Percentiles rank a stretch among this genome's conserved stretches.
Conservation (phyloP, 73 alveolate genomes). For the Durusdinium trenchii region DNA sequence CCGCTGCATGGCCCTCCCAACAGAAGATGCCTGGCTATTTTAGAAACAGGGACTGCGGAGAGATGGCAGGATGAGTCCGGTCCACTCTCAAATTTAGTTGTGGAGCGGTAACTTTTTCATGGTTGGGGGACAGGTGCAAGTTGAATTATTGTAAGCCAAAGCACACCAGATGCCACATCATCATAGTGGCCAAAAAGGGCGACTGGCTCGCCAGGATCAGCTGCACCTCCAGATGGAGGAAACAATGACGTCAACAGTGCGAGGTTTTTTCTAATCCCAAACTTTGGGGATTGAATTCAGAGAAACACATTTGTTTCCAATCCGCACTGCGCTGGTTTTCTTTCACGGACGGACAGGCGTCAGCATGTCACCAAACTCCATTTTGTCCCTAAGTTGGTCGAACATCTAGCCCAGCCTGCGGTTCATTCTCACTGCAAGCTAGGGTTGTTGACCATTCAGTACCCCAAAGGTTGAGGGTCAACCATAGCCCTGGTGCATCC, state of each 20-base stretch:
- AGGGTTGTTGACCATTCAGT: background rate
- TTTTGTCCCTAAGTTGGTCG: too few relatives aligned
- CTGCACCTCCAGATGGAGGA: too few relatives aligned
- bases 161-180: conserved; percentile 19
- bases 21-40: background rate
- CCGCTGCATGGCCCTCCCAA: background rate
- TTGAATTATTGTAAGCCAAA: background rate
- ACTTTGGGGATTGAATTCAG: too few relatives aligned
- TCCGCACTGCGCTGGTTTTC: too few relatives aligned
- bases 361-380: too few relatives aligned
- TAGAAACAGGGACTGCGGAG: background rate
- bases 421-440: background rate
- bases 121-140: background rate
- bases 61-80: background rate
- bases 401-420: background rate
- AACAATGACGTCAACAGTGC: too few relatives aligned
- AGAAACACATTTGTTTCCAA: too few relatives aligned
- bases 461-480: background rate
- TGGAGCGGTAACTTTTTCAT: background rate
- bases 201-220: background rate
- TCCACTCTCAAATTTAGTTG: background rate
- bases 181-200: conserved; percentile 15
- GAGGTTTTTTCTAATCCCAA: too few relatives aligned
- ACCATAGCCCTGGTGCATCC: background rate
- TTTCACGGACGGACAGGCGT: too few relatives aligned